phyloP scores from a whole-genome alignment of 805 yeast species.

The Saturnispora zaruensis region DNA sequence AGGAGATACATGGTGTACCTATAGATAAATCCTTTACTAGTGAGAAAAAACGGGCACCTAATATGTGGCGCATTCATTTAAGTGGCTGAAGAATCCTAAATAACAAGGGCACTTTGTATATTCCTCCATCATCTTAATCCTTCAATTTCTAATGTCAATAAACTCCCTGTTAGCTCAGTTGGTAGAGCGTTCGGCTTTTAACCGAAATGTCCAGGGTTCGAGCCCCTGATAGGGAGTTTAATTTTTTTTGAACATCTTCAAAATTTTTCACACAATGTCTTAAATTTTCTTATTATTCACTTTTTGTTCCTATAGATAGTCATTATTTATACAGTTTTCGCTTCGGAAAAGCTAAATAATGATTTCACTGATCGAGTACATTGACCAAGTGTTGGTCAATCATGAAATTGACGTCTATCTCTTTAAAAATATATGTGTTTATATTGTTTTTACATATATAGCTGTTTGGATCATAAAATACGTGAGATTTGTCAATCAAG shows the following conservation, averaged over 20 bases:
- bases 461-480: slow-evolving; percentile 2
- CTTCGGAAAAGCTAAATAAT: background rate
- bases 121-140: no score
- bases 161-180: slow-evolving; percentile 48
- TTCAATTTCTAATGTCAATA: no score
- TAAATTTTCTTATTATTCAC: background rate
- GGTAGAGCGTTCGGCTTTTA: slow-evolving; percentile 65
- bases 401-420: background rate
- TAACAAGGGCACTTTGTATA: no score
- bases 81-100: no score
- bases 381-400: background rate
- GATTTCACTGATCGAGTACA: background rate
- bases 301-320: background rate
- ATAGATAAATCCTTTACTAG: no score
- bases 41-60: no score
- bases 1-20: background rate
- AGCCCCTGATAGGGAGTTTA: slow-evolving; percentile 48
- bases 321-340: background rate
- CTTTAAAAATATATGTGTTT: slow-evolving; percentile 10
- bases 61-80: no score
- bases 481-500: slow-evolving; percentile 11
- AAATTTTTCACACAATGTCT: background rate
- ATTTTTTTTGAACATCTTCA: slow-evolving; percentile 14
- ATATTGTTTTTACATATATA: slow-evolving; percentile 5
- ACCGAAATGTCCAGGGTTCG: slow-evolving; percentile 56